phyloP scores from a whole-genome alignment of 2,329 filamentous ascomycete genomes.

The Alternaria viburni region DNA sequence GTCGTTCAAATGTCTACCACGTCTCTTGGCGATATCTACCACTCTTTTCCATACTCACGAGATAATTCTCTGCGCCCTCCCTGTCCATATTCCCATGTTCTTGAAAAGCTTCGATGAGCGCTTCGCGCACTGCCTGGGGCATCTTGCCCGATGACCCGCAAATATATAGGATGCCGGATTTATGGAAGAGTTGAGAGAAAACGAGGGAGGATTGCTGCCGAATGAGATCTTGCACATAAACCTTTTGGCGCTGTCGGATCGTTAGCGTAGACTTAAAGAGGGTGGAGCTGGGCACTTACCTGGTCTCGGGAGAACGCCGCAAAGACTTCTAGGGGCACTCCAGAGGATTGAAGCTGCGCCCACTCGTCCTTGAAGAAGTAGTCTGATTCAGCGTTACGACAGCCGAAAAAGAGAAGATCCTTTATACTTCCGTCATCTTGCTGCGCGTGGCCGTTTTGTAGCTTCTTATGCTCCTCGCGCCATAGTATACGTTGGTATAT shows the following conservation, averaged over 20 bases:
- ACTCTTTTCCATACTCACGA: slow-evolving; percentile 65
- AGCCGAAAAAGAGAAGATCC: slow-evolving; percentile 79
- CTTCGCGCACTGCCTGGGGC: slow-evolving; percentile 72
- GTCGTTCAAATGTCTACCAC: slow-evolving; percentile 56
- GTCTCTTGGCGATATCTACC: slow-evolving; percentile 73
- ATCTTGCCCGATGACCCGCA: slow-evolving; percentile 71
- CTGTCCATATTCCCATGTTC: slow-evolving; percentile 49
- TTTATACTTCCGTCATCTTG: slow-evolving; percentile 2
- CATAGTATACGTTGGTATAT: slow-evolving; percentile 71
- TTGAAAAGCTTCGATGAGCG: slow-evolving; percentile 67
- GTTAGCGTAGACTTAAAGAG: background rate
- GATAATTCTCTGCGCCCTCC: slow-evolving; percentile 61
- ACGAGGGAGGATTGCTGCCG: slow-evolving; percentile 58
- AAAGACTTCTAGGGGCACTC: slow-evolving; percentile 59
- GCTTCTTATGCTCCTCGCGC: slow-evolving; percentile 31
- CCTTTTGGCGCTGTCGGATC: slow-evolving; percentile 55
- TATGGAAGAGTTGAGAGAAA: slow-evolving; percentile 58
- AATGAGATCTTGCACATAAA: slow-evolving; percentile 72
- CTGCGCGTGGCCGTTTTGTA: background rate
- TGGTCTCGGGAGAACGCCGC: slow-evolving; percentile 77
- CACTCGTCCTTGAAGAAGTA: slow-evolving; percentile 85
- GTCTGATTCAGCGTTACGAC: slow-evolving; percentile 75
- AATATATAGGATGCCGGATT: slow-evolving; percentile 62
- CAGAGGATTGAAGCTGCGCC: slow-evolving; percentile 53
- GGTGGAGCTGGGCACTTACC: slow-evolving; percentile 23